Percentiles rank a stretch among this genome's conserved stretches.
phyloP scores from a whole-genome alignment of 2,329 filamentous ascomycete genomes.

The Talaromyces sp. region DNA sequence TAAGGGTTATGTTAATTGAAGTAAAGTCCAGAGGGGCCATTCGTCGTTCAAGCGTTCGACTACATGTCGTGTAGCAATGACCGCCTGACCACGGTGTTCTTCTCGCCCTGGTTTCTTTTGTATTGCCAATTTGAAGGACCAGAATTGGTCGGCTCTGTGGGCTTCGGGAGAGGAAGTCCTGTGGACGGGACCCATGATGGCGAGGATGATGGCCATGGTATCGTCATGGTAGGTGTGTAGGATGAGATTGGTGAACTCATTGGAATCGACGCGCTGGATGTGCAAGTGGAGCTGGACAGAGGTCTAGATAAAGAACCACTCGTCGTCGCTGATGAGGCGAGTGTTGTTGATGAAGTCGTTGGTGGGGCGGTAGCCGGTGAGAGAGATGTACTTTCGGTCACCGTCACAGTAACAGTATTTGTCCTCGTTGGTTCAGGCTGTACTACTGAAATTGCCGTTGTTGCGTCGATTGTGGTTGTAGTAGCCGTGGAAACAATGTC shows the following conservation, averaged over 20 bases:
- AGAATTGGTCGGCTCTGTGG: neutral
- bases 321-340: neutral
- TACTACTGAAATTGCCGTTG: conserved; percentile 17
- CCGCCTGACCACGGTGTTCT: neutral
- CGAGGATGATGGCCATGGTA: neutral
- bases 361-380: neutral
- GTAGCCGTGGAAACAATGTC: conserved; percentile 16
- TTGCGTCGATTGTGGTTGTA: conserved; percentile 12
- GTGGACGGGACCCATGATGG: conserved; percentile 10
- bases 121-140: neutral
- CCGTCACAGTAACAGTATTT: conserved; percentile 16
- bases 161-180: neutral
- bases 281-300: neutral
- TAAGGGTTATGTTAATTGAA: conserved; percentile 13
- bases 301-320: conserved; percentile 3
- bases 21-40: neutral
- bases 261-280: neutral
- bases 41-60: neutral
- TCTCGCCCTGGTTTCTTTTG: neutral
- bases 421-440: conserved; percentile 3
- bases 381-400: conserved; percentile 3
- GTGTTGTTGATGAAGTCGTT: neutral
- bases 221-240: neutral
- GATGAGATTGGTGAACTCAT: neutral
- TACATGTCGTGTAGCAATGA: conserved; percentile 1